Percentiles rank a stretch among this genome's conserved stretches.
phyloP scores from a whole-genome alignment of 805 yeast species.

The Nakazawaea ishiwadae region DNA sequence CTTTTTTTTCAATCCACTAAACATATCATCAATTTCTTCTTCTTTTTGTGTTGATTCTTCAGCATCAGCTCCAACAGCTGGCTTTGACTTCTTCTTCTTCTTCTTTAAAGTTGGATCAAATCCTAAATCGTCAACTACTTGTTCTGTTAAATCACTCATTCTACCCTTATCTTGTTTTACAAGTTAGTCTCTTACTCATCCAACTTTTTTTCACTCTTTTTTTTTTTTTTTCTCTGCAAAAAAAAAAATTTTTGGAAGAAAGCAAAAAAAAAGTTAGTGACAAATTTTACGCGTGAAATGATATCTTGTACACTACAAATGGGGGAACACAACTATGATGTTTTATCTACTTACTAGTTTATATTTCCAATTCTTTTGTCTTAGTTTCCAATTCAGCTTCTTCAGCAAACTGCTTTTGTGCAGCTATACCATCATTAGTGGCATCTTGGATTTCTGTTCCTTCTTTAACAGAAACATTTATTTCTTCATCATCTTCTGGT shows the following conservation, averaged over 20 bases:
- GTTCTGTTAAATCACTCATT: slow-evolving; percentile 21
- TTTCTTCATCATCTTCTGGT: slow-evolving; percentile 43
- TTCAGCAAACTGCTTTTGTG: slow-evolving; percentile 28
- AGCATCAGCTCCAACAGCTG: slow-evolving; percentile 33
- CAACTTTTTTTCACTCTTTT: not conserved
- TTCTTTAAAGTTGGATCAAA: slow-evolving; percentile 74
- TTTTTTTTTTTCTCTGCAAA: no score
- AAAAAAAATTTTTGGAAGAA: not conserved
- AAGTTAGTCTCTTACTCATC: not conserved
- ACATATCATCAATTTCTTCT: slow-evolving; percentile 52
- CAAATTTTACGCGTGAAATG: not conserved
- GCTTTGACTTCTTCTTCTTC: slow-evolving; percentile 66
- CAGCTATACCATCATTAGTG: slow-evolving; percentile 40
- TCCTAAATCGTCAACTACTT: slow-evolving; percentile 40
- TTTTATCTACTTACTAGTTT: slow-evolving; percentile 2
- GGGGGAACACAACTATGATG: not conserved
- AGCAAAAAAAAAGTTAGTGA: not conserved
- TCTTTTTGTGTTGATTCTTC: slow-evolving; percentile 23
- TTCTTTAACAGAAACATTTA: slow-evolving; percentile 35
- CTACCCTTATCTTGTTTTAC: not conserved
- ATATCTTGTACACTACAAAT: slow-evolving; percentile 9
- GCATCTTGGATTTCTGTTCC: slow-evolving; percentile 49
- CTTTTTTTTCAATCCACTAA: slow-evolving; percentile 80
- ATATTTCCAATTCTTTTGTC: slow-evolving; percentile 26
- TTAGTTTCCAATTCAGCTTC: slow-evolving; percentile 13